Base-by-base conservation (phyloP, 345 rosid species). In the Pugionium dolabratum region DNA sequence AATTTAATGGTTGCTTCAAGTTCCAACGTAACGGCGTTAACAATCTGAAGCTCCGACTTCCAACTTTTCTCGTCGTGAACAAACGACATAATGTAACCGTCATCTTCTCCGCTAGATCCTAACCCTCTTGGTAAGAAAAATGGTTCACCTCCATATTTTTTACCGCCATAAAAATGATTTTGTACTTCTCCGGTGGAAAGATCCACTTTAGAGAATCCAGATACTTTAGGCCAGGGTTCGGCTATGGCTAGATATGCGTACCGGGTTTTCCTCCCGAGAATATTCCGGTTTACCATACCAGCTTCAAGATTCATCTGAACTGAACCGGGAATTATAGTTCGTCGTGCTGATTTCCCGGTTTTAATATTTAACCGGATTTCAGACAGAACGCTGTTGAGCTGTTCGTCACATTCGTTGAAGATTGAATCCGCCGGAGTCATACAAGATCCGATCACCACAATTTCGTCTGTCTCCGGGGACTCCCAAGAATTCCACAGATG, bases 401-500 rank as follows among this genome's bases (percentile, higher is more conserved):
- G 85, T 76, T 90, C 97, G 32, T 90, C 96, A 18, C 86, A 82
- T 73, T 93, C 97, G 68, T 93, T 93, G 79, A 93, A 93, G 71
- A 93, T 86, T 0, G 98, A 93, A 78, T 93, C 98, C n/a, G 96
- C 82, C 7, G 97, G 98, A 10, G 98, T 88, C 97, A 93, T 93
- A 76, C 97, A 89, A 9, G 98, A 92, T 32, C 98, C 97, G 36
- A 92, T 87, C 61, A 92, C 97, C n/a, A 92, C 95, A 2, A 87
- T 79, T 45, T 92, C 98, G 18, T 89, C 83, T 5, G 86, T 65
- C 57, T 89, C 98, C 32, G 81, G 83, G 54, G 86, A 89, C 29
- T 92, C 98, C 98, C 98, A 92, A 9, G 98, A 95, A 36, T 92
- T 92, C 98, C 98, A 92, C 0, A 92, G 62, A 55, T 92, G 98